A percentile compares a stretch with the other conserved stretches of the same genome.
These are phyloP conservation scores for Cladosporium sp. DNA, from an alignment of 2,329 filamentous ascomycete species.

Conservation along the genomic window DNA sequence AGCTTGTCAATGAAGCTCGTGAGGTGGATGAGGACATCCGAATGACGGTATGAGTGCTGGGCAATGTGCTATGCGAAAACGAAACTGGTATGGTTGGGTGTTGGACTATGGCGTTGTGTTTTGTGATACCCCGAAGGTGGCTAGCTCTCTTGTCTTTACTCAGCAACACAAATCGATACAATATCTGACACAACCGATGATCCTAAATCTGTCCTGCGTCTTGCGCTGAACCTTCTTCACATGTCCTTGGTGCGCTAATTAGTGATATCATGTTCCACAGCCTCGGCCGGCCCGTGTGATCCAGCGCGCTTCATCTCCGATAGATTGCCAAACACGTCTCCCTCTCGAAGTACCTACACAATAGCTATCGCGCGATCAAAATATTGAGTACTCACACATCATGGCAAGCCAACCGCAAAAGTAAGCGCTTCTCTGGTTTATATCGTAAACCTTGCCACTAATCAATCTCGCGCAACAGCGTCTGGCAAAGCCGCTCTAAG, in stretches of 20 bases:
- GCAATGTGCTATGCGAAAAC: background rate
- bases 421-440: background rate
- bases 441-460: background rate
- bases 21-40: slow-evolving; percentile 34
- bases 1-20: slow-evolving; percentile 31
- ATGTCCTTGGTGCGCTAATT: background rate
- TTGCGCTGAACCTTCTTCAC: background rate
- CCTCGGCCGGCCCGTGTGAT: slow-evolving; percentile 1
- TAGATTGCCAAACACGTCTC: background rate
- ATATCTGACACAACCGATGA: background rate
- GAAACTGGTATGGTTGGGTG: background rate
- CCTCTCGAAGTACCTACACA: background rate
- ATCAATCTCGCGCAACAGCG: background rate
- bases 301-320: slow-evolving; percentile 9
- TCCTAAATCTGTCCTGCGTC: background rate
- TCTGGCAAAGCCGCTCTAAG: slow-evolving; percentile 12
- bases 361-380: background rate
- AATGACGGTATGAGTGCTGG: slow-evolving; percentile 21
- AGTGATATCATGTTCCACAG: background rate
- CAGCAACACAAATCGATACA: background rate
- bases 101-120: slow-evolving; percentile 11
- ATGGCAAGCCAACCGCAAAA: slow-evolving; percentile 12
- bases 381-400: background rate
- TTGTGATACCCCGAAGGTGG: slow-evolving; percentile 13
- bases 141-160: background rate